Evolutionary conservation across 139 green algal species (phyloP), one percentile per base, ranked within the genome.

Genomic region (Micractinium conductrix): DNA sequence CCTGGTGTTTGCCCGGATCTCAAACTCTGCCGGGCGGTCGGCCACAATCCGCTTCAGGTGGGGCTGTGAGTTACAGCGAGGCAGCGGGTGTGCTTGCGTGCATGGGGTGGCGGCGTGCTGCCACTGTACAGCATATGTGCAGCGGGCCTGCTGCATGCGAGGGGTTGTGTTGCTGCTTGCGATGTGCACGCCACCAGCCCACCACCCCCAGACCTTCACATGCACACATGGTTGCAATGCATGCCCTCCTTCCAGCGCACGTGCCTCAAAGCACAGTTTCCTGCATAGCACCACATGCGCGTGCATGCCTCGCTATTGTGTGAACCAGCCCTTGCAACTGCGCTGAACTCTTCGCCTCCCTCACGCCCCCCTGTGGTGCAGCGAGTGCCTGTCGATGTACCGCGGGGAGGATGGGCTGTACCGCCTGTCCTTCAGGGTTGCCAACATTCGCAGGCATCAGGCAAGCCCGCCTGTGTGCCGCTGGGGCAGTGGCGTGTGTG

Each of bases 1-100:
- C 19, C 53, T 95, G 21, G 92, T 95, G 33, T 95, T 91, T 80
- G 88, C 93, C 17, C 74, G 92, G 33, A 95, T 95, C 82, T 81
- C 90, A 3, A 88, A 87, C 21, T 91, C 92, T 14, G 78, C 84
- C 35, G 80, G 84, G 16, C 79, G 88, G 26, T 79, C 87, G 12
- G 63, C 62, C 24, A 92, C 92, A 75, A 92, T 95, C 38, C 89
- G 91, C 44, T 95, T 95, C 88, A 88, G 76, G 60, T 74, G 62
- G 0, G 60, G 28, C 6, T n/a, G n/a, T n/a, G n/a, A n/a, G n/a
- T n/a, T n/a, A n/a, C n/a, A n/a, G n/a, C n/a, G n/a, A n/a, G n/a
- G n/a, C n/a, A n/a, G n/a, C n/a, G n/a, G n/a, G n/a, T n/a, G n/a
- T n/a, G n/a, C n/a, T n/a, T n/a, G n/a, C n/a, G n/a, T n/a, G n/a